Conservation (phyloP, 2,329 filamentous ascomycete species). For the Aspergillus japonicus region DNA sequence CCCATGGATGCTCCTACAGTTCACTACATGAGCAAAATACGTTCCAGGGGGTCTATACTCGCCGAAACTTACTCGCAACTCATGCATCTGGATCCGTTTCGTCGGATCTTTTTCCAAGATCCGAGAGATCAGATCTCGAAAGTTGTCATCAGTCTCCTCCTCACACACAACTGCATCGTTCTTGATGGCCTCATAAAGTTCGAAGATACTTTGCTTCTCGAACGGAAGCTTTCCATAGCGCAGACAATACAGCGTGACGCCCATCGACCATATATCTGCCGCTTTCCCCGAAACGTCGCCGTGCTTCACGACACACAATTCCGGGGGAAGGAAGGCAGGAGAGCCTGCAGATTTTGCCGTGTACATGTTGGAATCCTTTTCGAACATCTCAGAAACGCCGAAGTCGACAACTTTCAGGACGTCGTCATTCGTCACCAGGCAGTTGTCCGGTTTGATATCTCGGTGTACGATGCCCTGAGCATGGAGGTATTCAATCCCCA, state of each 20-base stretch:
- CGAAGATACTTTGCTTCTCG: conserved; percentile 72
- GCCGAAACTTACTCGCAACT: conserved; percentile 67
- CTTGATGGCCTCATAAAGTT: conserved; percentile 86
- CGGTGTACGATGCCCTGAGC: conserved; percentile 92
- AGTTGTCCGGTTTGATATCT: conserved; percentile 97
- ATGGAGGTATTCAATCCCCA: conserved; percentile 95
- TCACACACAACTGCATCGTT: conserved; percentile 64
- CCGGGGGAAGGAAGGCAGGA: conserved; percentile 89
- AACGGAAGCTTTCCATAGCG: conserved; percentile 88
- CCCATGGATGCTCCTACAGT: conserved; percentile 81
- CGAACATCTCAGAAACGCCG: conserved; percentile 98
- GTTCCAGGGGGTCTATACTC: not conserved
- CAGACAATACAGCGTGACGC: conserved; percentile 88
- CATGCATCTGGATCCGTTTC: conserved; percentile 77
- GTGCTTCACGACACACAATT: conserved; percentile 83
- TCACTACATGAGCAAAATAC: conserved; percentile 6
- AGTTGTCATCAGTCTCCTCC: conserved; percentile 62
- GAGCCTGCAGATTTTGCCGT: conserved; percentile 92
- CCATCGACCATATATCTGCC: conserved; percentile 98
- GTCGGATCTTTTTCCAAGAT: conserved; percentile 82
- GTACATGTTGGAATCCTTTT: conserved; percentile 81
- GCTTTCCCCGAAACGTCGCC: conserved; percentile 84
- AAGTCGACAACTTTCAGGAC: conserved; percentile 98
- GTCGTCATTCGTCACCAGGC: conserved; percentile 83
- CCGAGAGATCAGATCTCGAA: conserved; percentile 70